Evolutionary conservation across 805 yeast species (phyloP), one percentile per base, ranked within the genome.

Genomic region (Candida xiaguanensis): DNA sequence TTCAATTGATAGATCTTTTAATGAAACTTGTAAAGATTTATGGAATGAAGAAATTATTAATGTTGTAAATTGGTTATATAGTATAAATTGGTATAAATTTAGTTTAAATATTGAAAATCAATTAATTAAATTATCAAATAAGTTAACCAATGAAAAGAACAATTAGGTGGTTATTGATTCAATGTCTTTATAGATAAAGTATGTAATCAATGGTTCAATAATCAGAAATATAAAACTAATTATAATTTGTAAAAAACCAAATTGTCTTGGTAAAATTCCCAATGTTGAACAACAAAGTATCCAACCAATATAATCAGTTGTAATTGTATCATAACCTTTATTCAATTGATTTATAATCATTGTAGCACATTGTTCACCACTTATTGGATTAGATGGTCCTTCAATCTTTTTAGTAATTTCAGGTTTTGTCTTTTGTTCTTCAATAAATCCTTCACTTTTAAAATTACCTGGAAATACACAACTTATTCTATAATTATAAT

Each of bases 381-480:
- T 51, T 7, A 87, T 81, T 1, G 96, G 79, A 4, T 53, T 58
- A 4, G 95, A 83, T 1, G 95, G 72, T 1, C 98, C 99, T 59
- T 93, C 99, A 24, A 93, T 87, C 23, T 61, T 62, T 47, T 71
- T 77, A 1, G 97, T 89, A 41, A 93, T 86, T 8, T 70, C 75
- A 0, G 99, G 98, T 57, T 93, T 93, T 2, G 95, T 83, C 40
- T 63, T 61, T 55, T 90, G 83, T 59, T 93, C 99, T 43, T 80
- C 79, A 3, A 64, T 75, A 53, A 61, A 93, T 0, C 99, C 99
- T 58, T 90, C 98, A 46, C 95, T 82, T 34, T 71, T 76, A 60
- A 91, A 89, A 55, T 88, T 89, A 0, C 99, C 99, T 0, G 98
- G 95, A 52, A 78, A 82, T 0, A 88, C 78, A 43, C 87, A 79